These are phyloP conservation scores for Rhizopus delemar DNA, from an alignment of 371 early-diverging fungal genomes.

Conservation along the genomic window DNA sequence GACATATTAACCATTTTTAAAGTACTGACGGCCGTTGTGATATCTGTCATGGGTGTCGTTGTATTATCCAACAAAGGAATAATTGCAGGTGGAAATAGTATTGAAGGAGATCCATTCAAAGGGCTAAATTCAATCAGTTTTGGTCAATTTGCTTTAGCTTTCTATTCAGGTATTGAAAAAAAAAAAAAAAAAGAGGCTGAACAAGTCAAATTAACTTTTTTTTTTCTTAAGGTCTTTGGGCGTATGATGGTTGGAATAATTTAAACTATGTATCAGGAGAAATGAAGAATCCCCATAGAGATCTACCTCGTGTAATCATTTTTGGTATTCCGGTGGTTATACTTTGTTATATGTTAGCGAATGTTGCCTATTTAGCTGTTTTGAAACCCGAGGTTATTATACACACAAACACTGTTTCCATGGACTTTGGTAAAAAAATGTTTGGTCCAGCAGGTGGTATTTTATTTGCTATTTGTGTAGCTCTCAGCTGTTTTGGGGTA, in stretches of 20 bases:
- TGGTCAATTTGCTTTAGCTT: conserved; percentile 77
- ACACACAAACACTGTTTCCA: conserved; percentile 68
- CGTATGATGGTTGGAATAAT: conserved; percentile 90
- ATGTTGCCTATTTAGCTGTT: conserved; percentile 85
- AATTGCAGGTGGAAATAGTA: conserved; percentile 49
- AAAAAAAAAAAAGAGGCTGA: not conserved
- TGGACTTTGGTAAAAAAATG: conserved; percentile 75
- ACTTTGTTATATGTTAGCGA: conserved; percentile 78
- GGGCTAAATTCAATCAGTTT: conserved; percentile 57
- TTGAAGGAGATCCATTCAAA: conserved; percentile 65
- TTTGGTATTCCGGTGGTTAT: conserved; percentile 77
- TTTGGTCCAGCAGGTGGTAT: conserved; percentile 75
- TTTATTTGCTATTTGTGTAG: conserved; percentile 73
- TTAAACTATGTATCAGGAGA: conserved; percentile 89
- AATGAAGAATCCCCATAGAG: conserved; percentile 81
- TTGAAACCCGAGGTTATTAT: conserved; percentile 69
- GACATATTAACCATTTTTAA: conserved; percentile 81
- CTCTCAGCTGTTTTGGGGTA: conserved; percentile 75
- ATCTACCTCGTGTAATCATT: conserved; percentile 72
- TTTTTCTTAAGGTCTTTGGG: conserved; percentile 74
- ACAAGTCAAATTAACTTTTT: not conserved
- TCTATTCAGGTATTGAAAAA: conserved; percentile 62
- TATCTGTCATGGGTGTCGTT: conserved; percentile 76
- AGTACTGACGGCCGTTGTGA: conserved; percentile 73
- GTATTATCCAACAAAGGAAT: conserved; percentile 63